Evolutionary conservation across 2,329 filamentous ascomycete species (phyloP), one percentile per base, ranked within the genome.

Genomic region (Nigrospora osmanthi): DNA sequence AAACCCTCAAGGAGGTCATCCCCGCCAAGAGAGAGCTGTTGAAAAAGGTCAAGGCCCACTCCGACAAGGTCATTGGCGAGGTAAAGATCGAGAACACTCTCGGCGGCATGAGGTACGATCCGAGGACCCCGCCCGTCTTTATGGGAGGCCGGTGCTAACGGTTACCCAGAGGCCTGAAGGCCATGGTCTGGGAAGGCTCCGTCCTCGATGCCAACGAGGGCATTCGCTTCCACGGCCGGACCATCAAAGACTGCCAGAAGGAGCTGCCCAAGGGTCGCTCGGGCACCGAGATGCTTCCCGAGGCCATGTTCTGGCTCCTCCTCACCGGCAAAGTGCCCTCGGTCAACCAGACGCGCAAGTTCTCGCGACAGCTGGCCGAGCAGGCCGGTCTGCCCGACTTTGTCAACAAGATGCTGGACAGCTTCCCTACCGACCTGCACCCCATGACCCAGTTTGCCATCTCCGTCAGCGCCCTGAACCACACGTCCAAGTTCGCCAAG

Each of bases 241-340:
- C 90, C 52, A 98, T 98, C 75, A 95, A 95, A 71, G 91, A 98
- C 63, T 98, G 93, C 73, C 93, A 97, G 64, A 80, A 83, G 55
- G 85, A 89, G 66, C 81, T 97, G 14, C 90, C 93, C 63, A 97
- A 96, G 75, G 93, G 91, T 55, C 89, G 79, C 48, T 81, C 86
- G 3, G 89, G 91, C 58, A 94, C 89, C 6, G 91, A 97, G 71
- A 98, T 97, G 93, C 80, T 97, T 12, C 93, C 93, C 40, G 93
- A 98, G 70, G 83, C 91, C 67, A 98, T 98, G 93, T 98, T 98
- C 78, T 98, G 93, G 93, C 81, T 97, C 36, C 81, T 98, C 42
- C 76, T 98, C 56, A 98, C 93, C 11, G 93, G 93, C 48, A 78
- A 94, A 67, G 87, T 97, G 17, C 93, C 93, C 19, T 87, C 86